These are phyloP conservation scores for Solanum appendiculatum DNA, from an alignment of 257 asterid species.

Conservation along the genomic window DNA sequence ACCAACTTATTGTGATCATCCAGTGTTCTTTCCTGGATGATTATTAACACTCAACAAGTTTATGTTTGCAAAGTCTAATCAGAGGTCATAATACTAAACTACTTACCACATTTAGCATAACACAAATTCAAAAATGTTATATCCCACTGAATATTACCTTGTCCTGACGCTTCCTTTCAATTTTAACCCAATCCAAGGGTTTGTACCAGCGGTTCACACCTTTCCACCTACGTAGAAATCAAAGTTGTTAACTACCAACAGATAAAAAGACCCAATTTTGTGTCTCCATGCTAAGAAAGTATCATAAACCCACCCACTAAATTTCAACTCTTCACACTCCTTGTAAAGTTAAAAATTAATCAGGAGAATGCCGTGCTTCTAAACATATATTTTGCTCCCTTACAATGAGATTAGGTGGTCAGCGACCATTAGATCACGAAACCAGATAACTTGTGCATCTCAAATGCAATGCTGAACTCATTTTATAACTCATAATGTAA, in stretches of 20 bases:
- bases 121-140: background rate
- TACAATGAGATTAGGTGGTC: background rate
- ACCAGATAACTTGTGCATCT: background rate
- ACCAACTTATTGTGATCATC: constrained; percentile 62
- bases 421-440: background rate
- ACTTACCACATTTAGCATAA: background rate
- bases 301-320: background rate
- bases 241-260: background rate
- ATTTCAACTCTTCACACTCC: background rate
- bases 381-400: background rate
- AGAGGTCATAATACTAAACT: background rate
- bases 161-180: constrained; percentile 71
- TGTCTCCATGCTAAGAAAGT: background rate
- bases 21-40: constrained; percentile 57
- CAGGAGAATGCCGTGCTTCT: background rate
- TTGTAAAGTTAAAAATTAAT: background rate
- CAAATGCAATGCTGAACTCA: background rate
- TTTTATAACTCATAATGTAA: background rate
- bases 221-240: constrained; percentile 56
- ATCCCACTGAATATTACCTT: constrained; percentile 40
- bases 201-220: constrained; percentile 45
- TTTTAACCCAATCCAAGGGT: constrained; percentile 62
- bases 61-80: background rate
- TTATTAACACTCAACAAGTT: background rate
- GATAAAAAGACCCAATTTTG: background rate